These are phyloP conservation scores for Talaromyces sp. DNA, from an alignment of 2,329 filamentous ascomycete genomes.

Conservation along the genomic window DNA sequence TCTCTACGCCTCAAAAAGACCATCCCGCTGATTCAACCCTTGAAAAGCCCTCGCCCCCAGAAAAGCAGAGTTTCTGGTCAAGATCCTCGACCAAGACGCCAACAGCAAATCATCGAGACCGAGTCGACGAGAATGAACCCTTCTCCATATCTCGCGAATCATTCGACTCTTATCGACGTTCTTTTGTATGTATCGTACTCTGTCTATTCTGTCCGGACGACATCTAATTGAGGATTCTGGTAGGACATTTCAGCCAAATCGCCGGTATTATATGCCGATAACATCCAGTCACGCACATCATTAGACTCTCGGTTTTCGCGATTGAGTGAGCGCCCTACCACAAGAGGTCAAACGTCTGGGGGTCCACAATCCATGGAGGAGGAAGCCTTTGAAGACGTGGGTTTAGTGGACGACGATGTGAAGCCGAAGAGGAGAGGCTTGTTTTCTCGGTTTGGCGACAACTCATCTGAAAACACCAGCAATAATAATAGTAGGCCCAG, in stretches of 20 bases:
- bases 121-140: slow-evolving; percentile 78
- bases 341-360: slow-evolving; percentile 58
- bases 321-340: slow-evolving; percentile 60
- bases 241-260: slow-evolving; percentile 90
- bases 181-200: slow-evolving; percentile 66
- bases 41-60: slow-evolving; percentile 75
- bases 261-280: slow-evolving; percentile 62
- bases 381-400: slow-evolving; percentile 86
- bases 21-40: slow-evolving; percentile 5
- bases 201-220: neutral
- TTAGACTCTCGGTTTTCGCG: slow-evolving; percentile 71
- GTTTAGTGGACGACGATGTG: slow-evolving; percentile 68
- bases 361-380: slow-evolving; percentile 65
- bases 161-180: slow-evolving; percentile 93
- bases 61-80: slow-evolving; percentile 78
- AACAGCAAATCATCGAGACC: slow-evolving; percentile 59
- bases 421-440: slow-evolving; percentile 77
- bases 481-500: slow-evolving; percentile 41
- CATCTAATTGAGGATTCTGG: slow-evolving; percentile 18
- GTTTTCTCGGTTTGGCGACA: slow-evolving; percentile 69
- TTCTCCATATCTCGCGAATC: slow-evolving; percentile 96
- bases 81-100: slow-evolving; percentile 48
- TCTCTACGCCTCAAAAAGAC: neutral
- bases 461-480: slow-evolving; percentile 19
- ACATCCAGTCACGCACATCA: slow-evolving; percentile 66